These are phyloP conservation scores for Hypomyces perniciosus DNA, from an alignment of 2,329 filamentous ascomycete genomes.

Conservation along the genomic window DNA sequence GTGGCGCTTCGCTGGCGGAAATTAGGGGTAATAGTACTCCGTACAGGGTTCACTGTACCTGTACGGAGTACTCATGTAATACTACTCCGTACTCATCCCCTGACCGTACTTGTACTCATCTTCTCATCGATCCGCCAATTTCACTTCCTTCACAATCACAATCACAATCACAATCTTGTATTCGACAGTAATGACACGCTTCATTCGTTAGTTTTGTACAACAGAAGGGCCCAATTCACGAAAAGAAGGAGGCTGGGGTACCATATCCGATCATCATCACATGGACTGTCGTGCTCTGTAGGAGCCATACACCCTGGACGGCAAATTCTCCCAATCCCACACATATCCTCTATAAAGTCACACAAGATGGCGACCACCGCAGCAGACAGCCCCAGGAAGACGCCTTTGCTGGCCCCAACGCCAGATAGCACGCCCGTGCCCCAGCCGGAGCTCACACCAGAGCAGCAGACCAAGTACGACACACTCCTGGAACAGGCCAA, in stretches of 20 bases:
- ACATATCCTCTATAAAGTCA: background rate
- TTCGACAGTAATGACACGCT: too few relatives aligned
- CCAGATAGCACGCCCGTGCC: conserved; percentile 52
- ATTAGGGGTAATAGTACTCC: too few relatives aligned
- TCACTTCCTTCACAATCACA: too few relatives aligned
- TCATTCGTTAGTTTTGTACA: too few relatives aligned
- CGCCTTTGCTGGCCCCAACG: conserved; percentile 35
- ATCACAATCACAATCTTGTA: too few relatives aligned
- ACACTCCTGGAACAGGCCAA: conserved; percentile 65
- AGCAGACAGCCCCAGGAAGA: conserved; percentile 7
- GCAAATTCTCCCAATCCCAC: background rate
- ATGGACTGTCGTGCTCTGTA: background rate
- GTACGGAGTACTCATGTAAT: too few relatives aligned
- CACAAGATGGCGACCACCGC: background rate
- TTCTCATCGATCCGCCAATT: too few relatives aligned
- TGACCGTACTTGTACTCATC: too few relatives aligned
- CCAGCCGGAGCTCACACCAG: conserved; percentile 58
- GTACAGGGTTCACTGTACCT: too few relatives aligned
- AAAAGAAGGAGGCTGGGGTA: background rate
- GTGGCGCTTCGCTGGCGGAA: too few relatives aligned
- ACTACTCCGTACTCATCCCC: too few relatives aligned
- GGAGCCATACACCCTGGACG: background rate
- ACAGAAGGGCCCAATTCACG: too few relatives aligned
- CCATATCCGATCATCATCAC: background rate
- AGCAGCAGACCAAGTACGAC: conserved; percentile 79